Evolutionary conservation across 1,284 basidiomycete genomes (phyloP), one percentile per base, ranked within the genome.

Genomic region (Leccinum huronense): DNA sequence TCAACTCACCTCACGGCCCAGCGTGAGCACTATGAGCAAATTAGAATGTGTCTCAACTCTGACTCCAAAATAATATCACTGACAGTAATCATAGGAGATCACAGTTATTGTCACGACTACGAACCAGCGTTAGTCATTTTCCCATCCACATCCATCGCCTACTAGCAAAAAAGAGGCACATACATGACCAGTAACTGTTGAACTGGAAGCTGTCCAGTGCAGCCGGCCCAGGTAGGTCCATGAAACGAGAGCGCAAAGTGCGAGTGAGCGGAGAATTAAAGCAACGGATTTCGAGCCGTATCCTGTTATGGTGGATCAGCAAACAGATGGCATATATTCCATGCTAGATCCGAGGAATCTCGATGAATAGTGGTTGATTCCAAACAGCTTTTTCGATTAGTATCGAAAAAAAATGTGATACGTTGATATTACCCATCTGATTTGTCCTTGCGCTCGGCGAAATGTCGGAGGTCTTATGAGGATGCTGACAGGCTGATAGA

Each of bases 1-100:
- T 13, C 14, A 48, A 60, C 62, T 60, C n/a, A 63, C 62, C 60
- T 63, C 62, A 48, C 54, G 33, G 8, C 58, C 54, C n/a, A 63
- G 33, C 27, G 51, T 51, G 40, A 63, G 58, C 42, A 63, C 62
- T 63, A 36, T 34, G 11, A 31, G 36, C n/a, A 34, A 48, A 13
- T 36, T 38, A 57, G 30, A 34, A 33, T 56, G 5, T 53, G 53
- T n/a, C 14, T 16, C 19, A 27, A 38, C 31, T 63, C 33, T 45
- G 58, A 34, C 27, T 27, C n/a, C 19, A 16, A 40, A 31, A 51
- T 11, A 57, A 19, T 16, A 10, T 38, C 19, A 63, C 62, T 63
- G 10, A 63, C 62, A 13, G 13, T 63, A 60, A 48, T 63, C 62
- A 33, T 63, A 63, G 16, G 33, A 45, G 42, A 63, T n/a, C 11